A percentile compares a stretch with the other conserved stretches of the same genome.
phyloP scores from a whole-genome alignment of 2,329 filamentous ascomycete species.

The Aspergillus novofumigatus region DNA sequence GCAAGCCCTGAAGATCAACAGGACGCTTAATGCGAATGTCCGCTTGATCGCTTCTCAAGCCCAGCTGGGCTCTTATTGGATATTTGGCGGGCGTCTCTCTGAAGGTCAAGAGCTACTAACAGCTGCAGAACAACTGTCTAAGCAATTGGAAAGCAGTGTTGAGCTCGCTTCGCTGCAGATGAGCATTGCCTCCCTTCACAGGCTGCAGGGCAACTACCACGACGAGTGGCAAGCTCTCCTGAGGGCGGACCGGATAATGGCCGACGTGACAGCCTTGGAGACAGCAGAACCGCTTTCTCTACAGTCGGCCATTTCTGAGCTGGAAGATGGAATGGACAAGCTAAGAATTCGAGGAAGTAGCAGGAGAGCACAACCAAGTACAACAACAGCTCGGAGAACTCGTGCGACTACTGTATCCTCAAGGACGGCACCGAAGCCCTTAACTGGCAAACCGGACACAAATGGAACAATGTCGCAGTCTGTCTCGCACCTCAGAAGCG shows the following conservation, averaged over 20 bases:
- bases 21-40: constrained; percentile 60
- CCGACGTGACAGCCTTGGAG: constrained; percentile 36
- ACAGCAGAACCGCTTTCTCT: constrained; percentile 24
- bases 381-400: constrained; percentile 25
- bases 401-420: constrained; percentile 26
- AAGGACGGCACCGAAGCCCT: constrained; percentile 18
- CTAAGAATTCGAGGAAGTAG: constrained; percentile 33
- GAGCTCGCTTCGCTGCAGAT: constrained; percentile 48
- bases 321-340: constrained; percentile 42
- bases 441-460: constrained; percentile 11
- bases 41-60: constrained; percentile 46
- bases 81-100: constrained; percentile 46
- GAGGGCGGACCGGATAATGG: constrained; percentile 45
- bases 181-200: constrained; percentile 44
- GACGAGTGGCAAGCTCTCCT: constrained; percentile 48
- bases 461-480: constrained; percentile 34
- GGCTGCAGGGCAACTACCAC: constrained; percentile 44
- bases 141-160: constrained; percentile 48
- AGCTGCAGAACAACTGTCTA: constrained; percentile 54
- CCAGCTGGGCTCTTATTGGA: constrained; percentile 46
- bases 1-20: constrained; percentile 73
- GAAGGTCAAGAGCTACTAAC: constrained; percentile 55
- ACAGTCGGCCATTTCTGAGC: constrained; percentile 27
- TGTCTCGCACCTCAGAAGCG: constrained; percentile 43
- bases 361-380: constrained; percentile 20